Evolutionary conservation across 345 rosid genomes (phyloP).

Genomic region (Theobroma cacao): DNA sequence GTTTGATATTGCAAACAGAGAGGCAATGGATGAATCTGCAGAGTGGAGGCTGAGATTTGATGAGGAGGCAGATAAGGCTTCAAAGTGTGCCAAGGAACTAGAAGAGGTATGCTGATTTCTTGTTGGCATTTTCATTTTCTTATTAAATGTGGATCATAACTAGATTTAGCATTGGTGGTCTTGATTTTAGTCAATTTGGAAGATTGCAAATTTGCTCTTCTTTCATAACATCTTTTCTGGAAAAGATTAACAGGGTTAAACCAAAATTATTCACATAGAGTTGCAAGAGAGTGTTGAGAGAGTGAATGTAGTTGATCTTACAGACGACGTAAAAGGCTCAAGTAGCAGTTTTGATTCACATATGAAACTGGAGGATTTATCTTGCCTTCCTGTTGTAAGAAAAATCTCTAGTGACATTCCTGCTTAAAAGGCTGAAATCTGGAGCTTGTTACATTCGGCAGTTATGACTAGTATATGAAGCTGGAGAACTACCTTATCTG

Average conservation of each 20-base stretch:
- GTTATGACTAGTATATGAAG: not conserved
- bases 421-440: not conserved
- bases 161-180: not conserved
- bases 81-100: conserved; percentile 57
- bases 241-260: not conserved
- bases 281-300: not conserved
- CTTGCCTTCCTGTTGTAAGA: not conserved
- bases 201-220: not conserved
- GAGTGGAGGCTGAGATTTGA: conserved; percentile 89
- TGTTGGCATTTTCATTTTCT: not conserved
- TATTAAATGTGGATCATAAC: not conserved
- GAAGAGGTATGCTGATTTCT: conserved; percentile 39
- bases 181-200: conserved; percentile 7
- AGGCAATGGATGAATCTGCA: conserved; percentile 95
- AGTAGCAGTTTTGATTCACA: not conserved
- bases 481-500: not conserved
- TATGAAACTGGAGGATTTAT: not conserved
- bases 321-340: not conserved
- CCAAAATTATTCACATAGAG: not conserved
- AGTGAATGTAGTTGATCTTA: not conserved
- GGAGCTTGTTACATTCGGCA: not conserved
- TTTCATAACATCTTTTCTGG: not conserved
- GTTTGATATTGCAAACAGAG: conserved; percentile 87
- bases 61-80: conserved; percentile 54
- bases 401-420: not conserved